A percentile compares a stretch with the other conserved stretches of the same genome.
phyloP scores from a whole-genome alignment of 164 flowering plant species.

The Vitis riparia region DNA sequence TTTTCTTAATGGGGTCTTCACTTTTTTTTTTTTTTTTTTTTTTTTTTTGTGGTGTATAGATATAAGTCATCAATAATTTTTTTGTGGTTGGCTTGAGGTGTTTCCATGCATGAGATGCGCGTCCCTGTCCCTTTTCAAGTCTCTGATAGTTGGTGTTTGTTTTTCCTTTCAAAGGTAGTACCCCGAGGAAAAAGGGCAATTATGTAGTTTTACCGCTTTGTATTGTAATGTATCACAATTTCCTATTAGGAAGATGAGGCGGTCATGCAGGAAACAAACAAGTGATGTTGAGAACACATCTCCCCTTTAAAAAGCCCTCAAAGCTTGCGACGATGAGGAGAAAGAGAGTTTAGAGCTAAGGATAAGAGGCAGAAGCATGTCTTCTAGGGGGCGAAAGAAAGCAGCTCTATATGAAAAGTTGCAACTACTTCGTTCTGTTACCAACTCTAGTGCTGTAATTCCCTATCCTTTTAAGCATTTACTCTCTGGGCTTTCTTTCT shows the following conservation, averaged over 20 bases:
- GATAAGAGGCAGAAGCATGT: slow-evolving; percentile 19
- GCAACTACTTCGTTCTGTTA: slow-evolving; percentile 34
- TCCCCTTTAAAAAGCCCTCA: slow-evolving; percentile 1
- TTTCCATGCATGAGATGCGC: too few relatives aligned
- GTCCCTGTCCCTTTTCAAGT: too few relatives aligned
- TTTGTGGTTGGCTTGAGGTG: too few relatives aligned
- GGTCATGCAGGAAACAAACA: slow-evolving; percentile 24
- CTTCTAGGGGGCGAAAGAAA: slow-evolving; percentile 30
- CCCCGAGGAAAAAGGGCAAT: background rate
- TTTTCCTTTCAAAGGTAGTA: background rate
- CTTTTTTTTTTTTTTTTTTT: too few relatives aligned
- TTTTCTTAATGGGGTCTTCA: too few relatives aligned
- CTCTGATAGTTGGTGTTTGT: too few relatives aligned
- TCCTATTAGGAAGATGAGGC: slow-evolving; percentile 9
- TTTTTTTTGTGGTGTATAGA: too few relatives aligned
- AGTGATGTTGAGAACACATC: background rate
- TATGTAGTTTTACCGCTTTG: slow-evolving; percentile 1
- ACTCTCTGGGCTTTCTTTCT: background rate
- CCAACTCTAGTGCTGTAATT: slow-evolving; percentile 43
- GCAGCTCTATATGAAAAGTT: slow-evolving; percentile 33
- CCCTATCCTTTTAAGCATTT: background rate
- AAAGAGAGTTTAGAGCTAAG: background rate
- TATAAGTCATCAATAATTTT: too few relatives aligned
- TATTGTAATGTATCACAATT: slow-evolving; percentile 1
- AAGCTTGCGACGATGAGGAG: background rate